Evolutionary conservation across 1,284 basidiomycete species (phyloP), one percentile per base, ranked within the genome.

Genomic region (Phaffia rhodozyma): DNA sequence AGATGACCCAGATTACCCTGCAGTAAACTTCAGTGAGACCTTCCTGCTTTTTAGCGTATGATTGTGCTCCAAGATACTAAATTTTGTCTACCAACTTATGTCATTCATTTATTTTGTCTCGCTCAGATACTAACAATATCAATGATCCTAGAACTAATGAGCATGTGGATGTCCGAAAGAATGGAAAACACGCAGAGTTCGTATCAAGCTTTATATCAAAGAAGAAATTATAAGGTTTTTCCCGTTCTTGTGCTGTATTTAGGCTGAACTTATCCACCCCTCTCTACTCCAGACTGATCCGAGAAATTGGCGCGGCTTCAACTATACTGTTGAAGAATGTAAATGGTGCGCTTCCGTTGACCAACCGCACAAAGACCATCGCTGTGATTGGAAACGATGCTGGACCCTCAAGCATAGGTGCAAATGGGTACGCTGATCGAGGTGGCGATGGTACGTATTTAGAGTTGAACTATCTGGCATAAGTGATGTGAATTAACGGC

Each of bases 321-420:
- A 85, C 83, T 1, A 83, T 89, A 7, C 76, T 91, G 29, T 78
- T 90, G 58, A 89, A 89, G 77, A 90, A 90, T 72, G 71, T 70
- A 1, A 77, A 79, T 52, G 74, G 75, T 3, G 75, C 77, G 1
- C 76, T 90, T 0, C 87, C 87, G 1, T 76, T 91, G n/a, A 77
- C 75, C 0, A 69, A 68, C 18, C 75, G 74, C 23, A 81, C 81
- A 0, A 75, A 75, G 67, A 77, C 76, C 5, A 79, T 87, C 58
- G 83, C 77, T 0, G 75, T 87, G 27, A 79, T 86, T 61, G 86
- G 85, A 4, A 81, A 79, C 52, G 88, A 89, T 72, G 84, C 87
- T 20, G 86, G 84, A 1, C 86, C 87, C 0, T 81, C 82, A 5
- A 73, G 70, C 32, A 77, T 79, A 43, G 89, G 89, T 0, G 85